Evolutionary conservation across 805 yeast genomes (phyloP).

Genomic region (Nematodospora valgi): DNA sequence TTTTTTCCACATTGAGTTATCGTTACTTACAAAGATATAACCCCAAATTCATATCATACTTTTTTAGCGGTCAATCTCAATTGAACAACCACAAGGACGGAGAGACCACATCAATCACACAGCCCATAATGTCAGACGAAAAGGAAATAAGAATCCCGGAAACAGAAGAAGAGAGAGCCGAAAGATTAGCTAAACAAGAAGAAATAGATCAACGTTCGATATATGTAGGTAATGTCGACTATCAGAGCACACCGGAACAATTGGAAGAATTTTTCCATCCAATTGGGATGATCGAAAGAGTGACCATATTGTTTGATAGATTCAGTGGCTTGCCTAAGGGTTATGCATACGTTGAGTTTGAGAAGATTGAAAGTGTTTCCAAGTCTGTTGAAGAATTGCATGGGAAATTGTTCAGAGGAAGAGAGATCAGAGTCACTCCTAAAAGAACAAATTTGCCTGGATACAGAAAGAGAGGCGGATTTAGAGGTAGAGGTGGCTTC

Average conservation of each 20-base stretch:
- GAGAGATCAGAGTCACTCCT: conserved; percentile 44
- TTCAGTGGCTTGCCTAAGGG: conserved; percentile 51
- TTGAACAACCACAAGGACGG: no score
- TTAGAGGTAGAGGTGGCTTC: conserved; percentile 29
- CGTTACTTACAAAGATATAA: no score
- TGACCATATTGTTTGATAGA: conserved; percentile 49
- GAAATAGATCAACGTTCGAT: conserved; percentile 53
- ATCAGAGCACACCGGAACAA: conserved; percentile 47
- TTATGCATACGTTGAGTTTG: conserved; percentile 63
- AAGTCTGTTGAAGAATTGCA: conserved; percentile 44
- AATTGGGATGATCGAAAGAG: conserved; percentile 47
- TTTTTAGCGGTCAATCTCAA: no score
- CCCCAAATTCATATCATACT: no score
- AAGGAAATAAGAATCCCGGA: conserved; percentile 12
- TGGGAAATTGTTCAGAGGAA: conserved; percentile 42
- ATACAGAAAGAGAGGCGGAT: conserved; percentile 27
- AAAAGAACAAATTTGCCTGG: conserved; percentile 59
- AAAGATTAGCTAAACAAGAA: conserved; percentile 35
- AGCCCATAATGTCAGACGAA: conserved; percentile 9
- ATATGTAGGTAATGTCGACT: conserved; percentile 51
- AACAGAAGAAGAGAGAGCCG: conserved; percentile 29
- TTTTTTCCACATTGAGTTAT: no score
- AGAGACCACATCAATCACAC: no score
- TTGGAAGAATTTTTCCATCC: conserved; percentile 45
- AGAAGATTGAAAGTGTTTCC: conserved; percentile 35